Conservation (phyloP, 2,329 filamentous ascomycete species). For the Teratosphaeria destructans region DNA sequence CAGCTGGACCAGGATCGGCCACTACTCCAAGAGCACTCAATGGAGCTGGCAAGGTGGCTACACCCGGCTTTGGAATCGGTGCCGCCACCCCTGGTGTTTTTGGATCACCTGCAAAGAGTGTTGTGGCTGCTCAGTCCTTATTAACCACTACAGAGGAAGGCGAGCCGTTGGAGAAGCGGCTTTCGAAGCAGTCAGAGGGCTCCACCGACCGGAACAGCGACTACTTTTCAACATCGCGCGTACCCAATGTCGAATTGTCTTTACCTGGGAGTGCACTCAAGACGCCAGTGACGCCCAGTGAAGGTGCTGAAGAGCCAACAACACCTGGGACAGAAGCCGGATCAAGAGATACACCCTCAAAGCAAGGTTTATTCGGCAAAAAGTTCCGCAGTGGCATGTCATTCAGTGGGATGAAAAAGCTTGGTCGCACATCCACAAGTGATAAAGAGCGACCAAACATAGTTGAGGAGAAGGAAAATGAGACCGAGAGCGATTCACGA, state of each 20-base stretch:
- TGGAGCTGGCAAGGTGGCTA: constrained; percentile 50
- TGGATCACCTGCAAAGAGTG: constrained; percentile 24
- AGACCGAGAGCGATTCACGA: constrained; percentile 46
- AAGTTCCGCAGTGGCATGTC: constrained; percentile 65
- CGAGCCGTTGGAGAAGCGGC: constrained; percentile 41
- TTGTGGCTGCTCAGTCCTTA: constrained; percentile 10
- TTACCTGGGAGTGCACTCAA: constrained; percentile 16
- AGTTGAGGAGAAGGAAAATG: constrained; percentile 57
- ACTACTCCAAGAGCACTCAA: constrained; percentile 53
- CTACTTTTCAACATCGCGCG: constrained; percentile 60
- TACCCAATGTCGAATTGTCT: constrained; percentile 35
- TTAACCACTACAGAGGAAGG: constrained; percentile 33
- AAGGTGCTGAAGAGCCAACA: constrained; percentile 25
- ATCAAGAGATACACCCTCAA: constrained; percentile 38
- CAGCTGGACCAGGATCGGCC: constrained; percentile 34
- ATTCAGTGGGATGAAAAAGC: constrained; percentile 69
- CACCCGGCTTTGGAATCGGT: constrained; percentile 69
- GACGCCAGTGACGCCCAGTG: constrained; percentile 22
- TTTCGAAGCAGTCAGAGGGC: constrained; percentile 47
- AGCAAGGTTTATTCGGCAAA: constrained; percentile 61
- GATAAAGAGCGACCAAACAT: constrained; percentile 60
- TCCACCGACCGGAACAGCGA: constrained; percentile 56
- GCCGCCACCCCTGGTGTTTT: constrained; percentile 33
- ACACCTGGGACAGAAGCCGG: constrained; percentile 41
- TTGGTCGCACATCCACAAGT: constrained; percentile 57